Conservation (phyloP, 495 filamentous ascomycete genomes). For the Halenospora varia region DNA sequence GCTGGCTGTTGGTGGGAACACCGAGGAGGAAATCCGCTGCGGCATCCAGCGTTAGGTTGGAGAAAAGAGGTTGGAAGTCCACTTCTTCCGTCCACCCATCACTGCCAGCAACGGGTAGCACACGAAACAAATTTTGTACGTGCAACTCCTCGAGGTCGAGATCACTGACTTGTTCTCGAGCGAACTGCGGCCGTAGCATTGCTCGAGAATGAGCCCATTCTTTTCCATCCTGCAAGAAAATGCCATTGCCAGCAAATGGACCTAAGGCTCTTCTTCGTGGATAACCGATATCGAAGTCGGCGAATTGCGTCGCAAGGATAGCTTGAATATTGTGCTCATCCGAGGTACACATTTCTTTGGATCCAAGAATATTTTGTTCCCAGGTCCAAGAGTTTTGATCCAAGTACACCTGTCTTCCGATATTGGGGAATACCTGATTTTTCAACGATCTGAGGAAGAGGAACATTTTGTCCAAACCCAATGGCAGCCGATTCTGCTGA, state of each 20-base stretch:
- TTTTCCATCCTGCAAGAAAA: conserved; percentile 47
- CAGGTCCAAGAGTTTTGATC: conserved; percentile 29
- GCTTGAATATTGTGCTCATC: conserved; percentile 54
- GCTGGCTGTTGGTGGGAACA: background rate
- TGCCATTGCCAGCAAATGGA: conserved; percentile 41
- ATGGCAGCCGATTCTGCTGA: conserved; percentile 24
- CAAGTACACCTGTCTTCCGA: conserved; percentile 24
- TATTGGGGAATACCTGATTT: conserved; percentile 22
- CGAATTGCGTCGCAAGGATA: conserved; percentile 50
- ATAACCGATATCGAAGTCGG: conserved; percentile 44
- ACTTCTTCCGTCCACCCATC: conserved; percentile 39
- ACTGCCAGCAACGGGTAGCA: conserved; percentile 29
- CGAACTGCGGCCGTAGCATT: conserved; percentile 41
- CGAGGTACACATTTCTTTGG: conserved; percentile 37
- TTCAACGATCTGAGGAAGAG: conserved; percentile 23
- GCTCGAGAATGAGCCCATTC: conserved; percentile 41
- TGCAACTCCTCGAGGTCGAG: conserved; percentile 49
- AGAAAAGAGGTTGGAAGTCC: conserved; percentile 43
- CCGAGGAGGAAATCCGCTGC: background rate
- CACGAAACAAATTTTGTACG: conserved; percentile 36
- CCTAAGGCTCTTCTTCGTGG: conserved; percentile 31
- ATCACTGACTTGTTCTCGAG: conserved; percentile 39
- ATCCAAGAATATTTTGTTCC: conserved; percentile 26
- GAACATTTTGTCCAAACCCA: conserved; percentile 23
- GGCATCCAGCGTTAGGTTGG: background rate